Evolutionary conservation across 108 stramenopile species (phyloP).

Genomic region (Conticribra weissflogii): DNA sequence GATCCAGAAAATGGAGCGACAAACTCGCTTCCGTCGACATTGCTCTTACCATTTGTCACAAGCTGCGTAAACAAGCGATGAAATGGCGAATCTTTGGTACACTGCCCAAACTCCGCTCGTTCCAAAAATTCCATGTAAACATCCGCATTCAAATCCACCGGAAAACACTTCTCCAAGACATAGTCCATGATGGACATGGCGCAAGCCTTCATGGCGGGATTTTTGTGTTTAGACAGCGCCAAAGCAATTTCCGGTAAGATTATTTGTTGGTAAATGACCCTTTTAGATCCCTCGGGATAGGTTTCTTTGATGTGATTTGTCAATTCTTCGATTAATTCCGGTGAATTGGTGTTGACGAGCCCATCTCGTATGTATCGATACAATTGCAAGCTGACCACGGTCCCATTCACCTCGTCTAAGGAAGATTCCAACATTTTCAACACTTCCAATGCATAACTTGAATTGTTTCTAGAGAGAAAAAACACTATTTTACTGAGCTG

Average conservation of each 20-base stretch:
- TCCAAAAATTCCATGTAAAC: conserved; percentile 29
- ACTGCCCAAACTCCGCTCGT: neutral
- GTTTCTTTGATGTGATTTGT: conserved; percentile 23
- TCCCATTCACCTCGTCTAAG: conserved; percentile 24
- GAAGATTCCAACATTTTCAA: too few species aligned
- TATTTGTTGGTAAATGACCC: conserved; percentile 35
- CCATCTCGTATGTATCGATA: conserved; percentile 21
- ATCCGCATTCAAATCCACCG: conserved; percentile 26
- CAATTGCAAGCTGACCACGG: conserved; percentile 19
- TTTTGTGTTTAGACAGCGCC: conserved; percentile 9
- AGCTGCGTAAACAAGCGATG: conserved; percentile 37
- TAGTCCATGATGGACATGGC: conserved; percentile 40
- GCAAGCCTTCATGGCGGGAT: conserved; percentile 4
- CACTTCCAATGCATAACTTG: too few species aligned
- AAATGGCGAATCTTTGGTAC: conserved; percentile 23
- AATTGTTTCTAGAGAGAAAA: too few species aligned
- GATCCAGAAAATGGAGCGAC: too few species aligned
- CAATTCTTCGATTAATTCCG: conserved; percentile 15
- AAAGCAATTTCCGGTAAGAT: conserved; percentile 30
- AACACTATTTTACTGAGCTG: too few species aligned
- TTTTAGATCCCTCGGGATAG: conserved; percentile 32
- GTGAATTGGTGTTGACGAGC: conserved; percentile 2
- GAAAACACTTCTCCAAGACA: conserved; percentile 29
- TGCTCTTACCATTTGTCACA: conserved; percentile 27
- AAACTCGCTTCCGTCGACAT: too few species aligned